Conservation (phyloP, 2,329 filamentous ascomycete species). For the Xylaria sp. region DNA sequence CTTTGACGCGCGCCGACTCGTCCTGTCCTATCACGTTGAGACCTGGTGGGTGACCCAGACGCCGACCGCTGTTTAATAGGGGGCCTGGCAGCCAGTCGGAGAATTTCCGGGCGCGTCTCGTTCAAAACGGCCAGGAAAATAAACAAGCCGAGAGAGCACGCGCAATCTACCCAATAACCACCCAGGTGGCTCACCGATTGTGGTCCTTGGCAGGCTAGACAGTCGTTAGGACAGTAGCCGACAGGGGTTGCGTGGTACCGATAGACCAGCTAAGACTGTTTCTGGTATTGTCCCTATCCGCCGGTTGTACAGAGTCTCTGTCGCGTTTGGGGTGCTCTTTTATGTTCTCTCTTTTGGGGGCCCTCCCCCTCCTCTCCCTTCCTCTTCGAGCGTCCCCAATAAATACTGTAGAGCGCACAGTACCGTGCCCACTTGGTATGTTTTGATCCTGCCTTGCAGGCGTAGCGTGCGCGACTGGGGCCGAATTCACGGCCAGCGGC, state of each 20-base stretch:
- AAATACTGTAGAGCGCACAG: background rate
- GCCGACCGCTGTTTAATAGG: conserved; percentile 39
- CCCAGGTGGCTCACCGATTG: conserved; percentile 26
- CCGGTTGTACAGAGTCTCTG: conserved; percentile 7
- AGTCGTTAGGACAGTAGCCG: background rate
- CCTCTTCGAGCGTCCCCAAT: conserved; percentile 5
- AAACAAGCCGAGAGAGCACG: conserved; percentile 40
- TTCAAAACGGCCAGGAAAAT: conserved; percentile 33
- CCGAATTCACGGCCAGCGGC: conserved; percentile 29
- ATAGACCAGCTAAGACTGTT: conserved; percentile 17
- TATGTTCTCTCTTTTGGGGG: background rate
- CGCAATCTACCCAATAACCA: conserved; percentile 29
- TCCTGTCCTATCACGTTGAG: conserved; percentile 42
- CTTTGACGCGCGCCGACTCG: conserved; percentile 40
- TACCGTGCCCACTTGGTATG: conserved; percentile 18
- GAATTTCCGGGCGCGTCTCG: conserved; percentile 44
- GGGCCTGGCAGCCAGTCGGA: conserved; percentile 44
- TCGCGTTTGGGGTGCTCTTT: conserved; percentile 16
- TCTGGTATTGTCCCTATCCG: conserved; percentile 17
- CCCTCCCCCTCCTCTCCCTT: background rate
- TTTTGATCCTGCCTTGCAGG: conserved; percentile 31
- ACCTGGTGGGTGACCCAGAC: conserved; percentile 43
- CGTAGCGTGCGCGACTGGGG: conserved; percentile 36
- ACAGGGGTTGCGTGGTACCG: conserved; percentile 10
- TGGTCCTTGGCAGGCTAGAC: background rate